A percentile compares a stretch with the other conserved stretches of the same genome.
Conservation (phyloP, 257 asterid species). For the Echites panduratus region DNA sequence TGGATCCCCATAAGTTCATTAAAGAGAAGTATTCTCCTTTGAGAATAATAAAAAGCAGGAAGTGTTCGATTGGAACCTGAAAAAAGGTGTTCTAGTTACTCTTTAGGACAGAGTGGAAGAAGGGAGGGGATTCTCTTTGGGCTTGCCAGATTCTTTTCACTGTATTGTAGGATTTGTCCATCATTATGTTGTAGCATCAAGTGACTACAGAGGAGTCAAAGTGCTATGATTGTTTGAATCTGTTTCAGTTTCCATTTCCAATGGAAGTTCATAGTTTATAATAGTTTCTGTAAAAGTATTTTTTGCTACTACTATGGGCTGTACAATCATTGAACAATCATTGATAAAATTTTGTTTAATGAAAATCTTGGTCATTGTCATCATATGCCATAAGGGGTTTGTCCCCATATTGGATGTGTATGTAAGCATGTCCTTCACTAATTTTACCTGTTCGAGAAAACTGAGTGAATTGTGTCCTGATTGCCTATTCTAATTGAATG, state of each 20-base stretch:
- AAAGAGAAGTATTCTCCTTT: no score
- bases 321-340: no score
- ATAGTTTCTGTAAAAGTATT: no score
- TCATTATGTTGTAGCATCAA: neutral
- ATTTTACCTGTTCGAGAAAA: constrained; percentile 1
- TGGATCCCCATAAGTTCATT: no score
- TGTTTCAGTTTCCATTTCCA: neutral
- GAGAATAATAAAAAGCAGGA: no score
- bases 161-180: neutral
- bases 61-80: no score
- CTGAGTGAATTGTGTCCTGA: neutral
- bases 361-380: neutral
- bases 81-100: no score
- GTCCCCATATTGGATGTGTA: constrained; percentile 25
- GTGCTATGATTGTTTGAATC: neutral
- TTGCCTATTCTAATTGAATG: constrained; percentile 3
- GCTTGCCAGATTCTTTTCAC: neutral
- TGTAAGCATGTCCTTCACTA: constrained; percentile 6
- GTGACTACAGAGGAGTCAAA: neutral
- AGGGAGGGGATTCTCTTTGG: neutral
- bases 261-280: neutral
- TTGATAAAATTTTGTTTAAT: constrained; percentile 1
- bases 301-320: neutral
- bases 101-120: no score
- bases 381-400: constrained; percentile 23